Conservation (phyloP, 306 rosid species). For the Castanea mollissima region DNA sequence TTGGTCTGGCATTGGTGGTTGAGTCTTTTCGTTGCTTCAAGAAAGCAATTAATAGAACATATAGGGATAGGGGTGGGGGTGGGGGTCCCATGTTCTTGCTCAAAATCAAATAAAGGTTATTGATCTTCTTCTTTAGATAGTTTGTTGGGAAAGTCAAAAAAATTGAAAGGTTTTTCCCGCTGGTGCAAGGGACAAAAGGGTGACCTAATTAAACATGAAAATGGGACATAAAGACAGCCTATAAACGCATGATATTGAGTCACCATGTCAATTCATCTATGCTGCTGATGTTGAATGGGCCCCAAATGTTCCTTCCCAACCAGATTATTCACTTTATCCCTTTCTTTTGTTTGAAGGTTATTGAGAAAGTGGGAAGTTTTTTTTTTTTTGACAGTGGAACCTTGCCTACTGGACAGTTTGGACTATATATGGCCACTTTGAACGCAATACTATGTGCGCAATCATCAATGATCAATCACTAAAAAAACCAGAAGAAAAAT, state of each 20-base stretch:
- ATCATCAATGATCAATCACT: too few relatives aligned
- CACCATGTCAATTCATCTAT: constrained; percentile 21
- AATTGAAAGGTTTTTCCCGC: constrained; percentile 1
- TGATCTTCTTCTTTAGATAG: not conserved
- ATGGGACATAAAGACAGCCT: constrained; percentile 25
- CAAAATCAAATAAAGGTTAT: constrained; percentile 18
- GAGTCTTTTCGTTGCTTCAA: not conserved
- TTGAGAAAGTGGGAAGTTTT: too few relatives aligned
- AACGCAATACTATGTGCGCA: too few relatives aligned
- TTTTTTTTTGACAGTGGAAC: too few relatives aligned
- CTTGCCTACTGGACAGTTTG: too few relatives aligned
- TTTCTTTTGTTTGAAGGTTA: not conserved
- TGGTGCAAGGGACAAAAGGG: constrained; percentile 18
- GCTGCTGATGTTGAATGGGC: constrained; percentile 23
- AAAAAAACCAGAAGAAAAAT: too few relatives aligned
- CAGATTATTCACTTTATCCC: not conserved
- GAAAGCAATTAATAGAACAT: constrained; percentile 10
- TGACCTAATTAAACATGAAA: constrained; percentile 16
- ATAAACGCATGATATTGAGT: constrained; percentile 25
- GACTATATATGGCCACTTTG: too few relatives aligned
- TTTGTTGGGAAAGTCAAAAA: constrained; percentile 15
- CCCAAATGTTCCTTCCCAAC: constrained; percentile 27
- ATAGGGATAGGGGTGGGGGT: not conserved
- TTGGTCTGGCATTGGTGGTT: not conserved
- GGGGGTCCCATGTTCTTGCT: constrained; percentile 1